Evolutionary conservation across 306 rosid species (phyloP).

Genomic region (Calophaca sinica): DNA sequence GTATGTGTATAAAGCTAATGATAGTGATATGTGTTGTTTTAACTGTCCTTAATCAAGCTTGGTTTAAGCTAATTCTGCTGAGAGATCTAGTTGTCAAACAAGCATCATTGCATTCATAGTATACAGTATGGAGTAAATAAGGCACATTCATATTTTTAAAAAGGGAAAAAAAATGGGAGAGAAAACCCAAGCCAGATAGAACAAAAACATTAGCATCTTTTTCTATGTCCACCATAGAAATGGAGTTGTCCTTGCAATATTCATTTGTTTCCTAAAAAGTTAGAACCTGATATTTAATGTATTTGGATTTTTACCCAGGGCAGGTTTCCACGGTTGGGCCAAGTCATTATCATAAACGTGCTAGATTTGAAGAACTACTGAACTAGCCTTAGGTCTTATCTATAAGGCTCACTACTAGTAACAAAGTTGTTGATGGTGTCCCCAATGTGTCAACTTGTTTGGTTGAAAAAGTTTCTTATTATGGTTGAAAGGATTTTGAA

Average conservation of each 20-base stretch:
- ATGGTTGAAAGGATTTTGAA: conserved; percentile 33
- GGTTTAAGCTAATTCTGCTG: conserved; percentile 25
- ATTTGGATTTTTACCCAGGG: conserved; percentile 42
- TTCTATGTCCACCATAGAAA: conserved; percentile 47
- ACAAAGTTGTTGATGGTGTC: conserved; percentile 34
- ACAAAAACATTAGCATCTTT: conserved; percentile 48
- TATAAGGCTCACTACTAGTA: conserved; percentile 29
- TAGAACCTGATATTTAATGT: conserved; percentile 48
- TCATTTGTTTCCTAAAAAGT: conserved; percentile 55
- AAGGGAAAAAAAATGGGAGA: neutral
- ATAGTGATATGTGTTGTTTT: conserved; percentile 38
- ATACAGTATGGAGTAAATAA: conserved; percentile 25
- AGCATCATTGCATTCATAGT: conserved; percentile 28
- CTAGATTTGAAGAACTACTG: conserved; percentile 42
- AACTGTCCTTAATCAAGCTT: conserved; percentile 38
- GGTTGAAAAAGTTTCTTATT: neutral
- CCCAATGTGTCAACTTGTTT: neutral
- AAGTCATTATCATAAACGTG: conserved; percentile 40
- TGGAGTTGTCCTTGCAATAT: conserved; percentile 51
- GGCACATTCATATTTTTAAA: neutral
- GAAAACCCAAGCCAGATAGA: conserved; percentile 42
- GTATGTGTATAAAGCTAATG: conserved; percentile 44
- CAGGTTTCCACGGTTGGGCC: conserved; percentile 42
- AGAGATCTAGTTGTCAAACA: conserved; percentile 34
- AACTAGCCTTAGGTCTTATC: conserved; percentile 39